phyloP scores from a whole-genome alignment of 169 alveolate species.

The Plasmodium relictum region DNA sequence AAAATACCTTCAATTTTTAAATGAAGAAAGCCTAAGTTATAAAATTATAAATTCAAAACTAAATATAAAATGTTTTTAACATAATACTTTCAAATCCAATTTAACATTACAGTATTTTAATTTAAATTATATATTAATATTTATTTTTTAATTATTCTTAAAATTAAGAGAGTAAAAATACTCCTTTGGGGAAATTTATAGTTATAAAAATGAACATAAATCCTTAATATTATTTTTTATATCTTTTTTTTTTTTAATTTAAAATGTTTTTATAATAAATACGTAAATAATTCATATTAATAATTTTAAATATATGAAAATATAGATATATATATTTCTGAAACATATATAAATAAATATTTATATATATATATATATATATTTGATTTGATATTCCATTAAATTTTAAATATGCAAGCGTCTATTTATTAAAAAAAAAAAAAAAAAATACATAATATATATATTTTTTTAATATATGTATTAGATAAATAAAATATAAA shows the following conservation, averaged over 20 bases:
- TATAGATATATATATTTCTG: slow-evolving; percentile 22
- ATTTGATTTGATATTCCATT: slow-evolving; percentile 17
- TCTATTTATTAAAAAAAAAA: slow-evolving; percentile 18
- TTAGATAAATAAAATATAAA: neutral
- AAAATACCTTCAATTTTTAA: too few relatives aligned
- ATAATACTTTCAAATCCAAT: too few relatives aligned
- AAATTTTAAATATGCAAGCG: slow-evolving; percentile 38
- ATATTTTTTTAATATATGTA: slow-evolving; percentile 9
- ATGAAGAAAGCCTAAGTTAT: too few relatives aligned
- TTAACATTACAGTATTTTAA: too few relatives aligned
- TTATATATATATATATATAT: slow-evolving; percentile 12
- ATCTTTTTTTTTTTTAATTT: slow-evolving; percentile 13
- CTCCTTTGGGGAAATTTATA: too few relatives aligned
- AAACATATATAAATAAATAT: slow-evolving; percentile 19
- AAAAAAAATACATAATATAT: slow-evolving; percentile 13
- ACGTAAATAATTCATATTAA: slow-evolving; percentile 62
- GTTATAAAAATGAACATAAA: too few relatives aligned
- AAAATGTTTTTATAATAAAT: slow-evolving; percentile 42
- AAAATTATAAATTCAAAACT: too few relatives aligned
- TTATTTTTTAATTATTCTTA: too few relatives aligned
- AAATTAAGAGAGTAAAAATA: too few relatives aligned
- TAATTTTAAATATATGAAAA: slow-evolving; percentile 30
- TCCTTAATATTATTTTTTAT: neutral
- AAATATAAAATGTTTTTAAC: too few relatives aligned
- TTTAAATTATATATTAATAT: too few relatives aligned